phyloP scores from a whole-genome alignment of 371 early-diverging fungal genomes.

The Nematocida sp. region DNA sequence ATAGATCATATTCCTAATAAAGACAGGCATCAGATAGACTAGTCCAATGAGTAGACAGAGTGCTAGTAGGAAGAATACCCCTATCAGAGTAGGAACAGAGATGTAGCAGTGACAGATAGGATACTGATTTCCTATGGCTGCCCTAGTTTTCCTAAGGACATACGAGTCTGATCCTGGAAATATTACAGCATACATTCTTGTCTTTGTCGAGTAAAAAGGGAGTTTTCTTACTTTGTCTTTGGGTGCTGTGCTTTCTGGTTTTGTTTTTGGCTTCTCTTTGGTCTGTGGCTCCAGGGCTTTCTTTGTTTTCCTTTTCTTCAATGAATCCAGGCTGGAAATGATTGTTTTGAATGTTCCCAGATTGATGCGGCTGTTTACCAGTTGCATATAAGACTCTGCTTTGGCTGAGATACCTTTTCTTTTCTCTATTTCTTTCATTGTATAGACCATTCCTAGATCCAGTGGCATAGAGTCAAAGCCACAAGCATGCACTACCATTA shows the following conservation, averaged over 20 bases:
- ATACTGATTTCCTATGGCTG: conserved; percentile 14
- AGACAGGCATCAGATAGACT: conserved; percentile 13
- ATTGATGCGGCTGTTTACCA: conserved; percentile 35
- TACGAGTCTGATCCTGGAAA: conserved; percentile 62
- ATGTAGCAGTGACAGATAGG: conserved; percentile 51
- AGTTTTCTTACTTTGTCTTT: conserved; percentile 36
- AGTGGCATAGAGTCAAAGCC: conserved; percentile 82
- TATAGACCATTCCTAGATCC: conserved; percentile 65
- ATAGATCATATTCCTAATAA: background rate
- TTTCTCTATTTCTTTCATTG: conserved; percentile 25
- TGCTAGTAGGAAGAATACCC: background rate
- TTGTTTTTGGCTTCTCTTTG: background rate
- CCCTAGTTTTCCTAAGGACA: conserved; percentile 58
- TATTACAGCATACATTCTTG: conserved; percentile 51
- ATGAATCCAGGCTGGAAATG: conserved; percentile 28
- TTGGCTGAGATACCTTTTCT: background rate
- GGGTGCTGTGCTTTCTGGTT: background rate
- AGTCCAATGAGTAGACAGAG: conserved; percentile 11
- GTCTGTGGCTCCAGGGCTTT: conserved; percentile 12
- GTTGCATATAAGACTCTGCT: conserved; percentile 36
- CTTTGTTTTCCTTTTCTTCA: background rate
- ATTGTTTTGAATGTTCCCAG: conserved; percentile 49
- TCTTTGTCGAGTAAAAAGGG: conserved; percentile 33
- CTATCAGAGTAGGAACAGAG: background rate
- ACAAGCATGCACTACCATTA: conserved; percentile 73